Conservation (phyloP, 192 early-diverging fungal genomes). For the Podila clonocystis region DNA sequence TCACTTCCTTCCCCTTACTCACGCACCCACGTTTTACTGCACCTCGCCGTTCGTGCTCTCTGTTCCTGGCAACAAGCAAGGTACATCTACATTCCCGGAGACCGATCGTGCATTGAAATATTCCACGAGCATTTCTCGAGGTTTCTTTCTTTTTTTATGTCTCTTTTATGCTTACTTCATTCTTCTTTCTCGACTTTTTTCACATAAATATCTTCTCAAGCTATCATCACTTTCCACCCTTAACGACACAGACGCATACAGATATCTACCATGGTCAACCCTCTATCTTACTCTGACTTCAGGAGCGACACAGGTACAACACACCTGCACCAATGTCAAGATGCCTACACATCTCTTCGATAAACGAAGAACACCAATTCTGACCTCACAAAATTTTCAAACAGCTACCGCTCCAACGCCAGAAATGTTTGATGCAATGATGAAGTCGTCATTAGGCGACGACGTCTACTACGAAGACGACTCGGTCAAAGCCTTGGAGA, state of each 20-base stretch:
- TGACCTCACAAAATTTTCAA: not conserved
- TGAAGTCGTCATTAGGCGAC: conserved; percentile 60
- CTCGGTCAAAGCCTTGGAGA: conserved; percentile 74
- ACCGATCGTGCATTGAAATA: not conserved
- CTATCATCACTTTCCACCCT: not conserved
- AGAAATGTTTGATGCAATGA: conserved; percentile 69
- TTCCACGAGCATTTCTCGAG: not conserved
- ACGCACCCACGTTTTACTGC: not conserved
- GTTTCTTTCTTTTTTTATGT: not conserved
- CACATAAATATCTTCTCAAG: not conserved
- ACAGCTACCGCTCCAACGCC: conserved; percentile 62
- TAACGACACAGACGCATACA: conserved; percentile 4
- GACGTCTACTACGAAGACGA: conserved; percentile 79
- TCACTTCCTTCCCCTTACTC: not conserved
- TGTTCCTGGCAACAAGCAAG: not conserved
- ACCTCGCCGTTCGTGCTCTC: not conserved
- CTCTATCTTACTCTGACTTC: conserved; percentile 50
- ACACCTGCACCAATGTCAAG: not conserved
- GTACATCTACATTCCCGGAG: too few relatives aligned
- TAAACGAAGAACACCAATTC: not conserved
- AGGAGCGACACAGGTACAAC: conserved; percentile 60
- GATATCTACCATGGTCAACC: conserved; percentile 10
- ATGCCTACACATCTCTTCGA: not conserved
- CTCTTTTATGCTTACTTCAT: not conserved
- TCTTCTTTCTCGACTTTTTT: not conserved